These are phyloP conservation scores for Sporothrix schenckii DNA, from an alignment of 2,329 filamentous ascomycete genomes.

Conservation along the genomic window DNA sequence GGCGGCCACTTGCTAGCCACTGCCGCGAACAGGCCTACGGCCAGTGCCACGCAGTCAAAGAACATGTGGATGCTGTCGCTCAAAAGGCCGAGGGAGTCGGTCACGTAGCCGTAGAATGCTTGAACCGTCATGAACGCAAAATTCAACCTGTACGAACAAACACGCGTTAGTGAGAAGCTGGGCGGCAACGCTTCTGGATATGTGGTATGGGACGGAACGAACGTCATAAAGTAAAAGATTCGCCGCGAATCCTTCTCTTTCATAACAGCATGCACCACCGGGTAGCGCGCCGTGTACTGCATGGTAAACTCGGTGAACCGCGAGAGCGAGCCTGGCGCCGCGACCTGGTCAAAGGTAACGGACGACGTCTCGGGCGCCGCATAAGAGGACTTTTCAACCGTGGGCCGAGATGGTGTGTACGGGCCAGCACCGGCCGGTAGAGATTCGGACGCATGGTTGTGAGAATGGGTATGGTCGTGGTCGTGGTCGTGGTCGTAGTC, in stretches of 20 bases:
- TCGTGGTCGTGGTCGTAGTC: conserved; percentile 34
- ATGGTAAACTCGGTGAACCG: conserved; percentile 73
- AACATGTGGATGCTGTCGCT: conserved; percentile 99
- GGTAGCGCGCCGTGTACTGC: conserved; percentile 68
- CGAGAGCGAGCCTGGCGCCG: conserved; percentile 58
- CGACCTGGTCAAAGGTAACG: conserved; percentile 41
- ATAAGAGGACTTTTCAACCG: conserved; percentile 42
- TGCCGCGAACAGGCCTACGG: conserved; percentile 85
- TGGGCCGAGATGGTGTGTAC: conserved; percentile 41
- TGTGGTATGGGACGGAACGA: conserved; percentile 43
- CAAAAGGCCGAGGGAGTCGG: conserved; percentile 89
- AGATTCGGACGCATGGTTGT: conserved; percentile 37
- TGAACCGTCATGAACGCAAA: conserved; percentile 94
- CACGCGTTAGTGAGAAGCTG: background rate
- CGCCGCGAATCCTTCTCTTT: conserved; percentile 89
- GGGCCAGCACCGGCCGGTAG: conserved; percentile 42
- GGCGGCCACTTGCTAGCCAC: conserved; percentile 97
- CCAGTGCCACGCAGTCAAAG: conserved; percentile 91
- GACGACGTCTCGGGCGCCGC: conserved; percentile 40
- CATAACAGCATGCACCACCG: conserved; percentile 81
- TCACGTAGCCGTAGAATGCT: conserved; percentile 89
- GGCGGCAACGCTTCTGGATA: too few species aligned
- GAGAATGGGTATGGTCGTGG: conserved; percentile 36
- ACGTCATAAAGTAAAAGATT: conserved; percentile 97
- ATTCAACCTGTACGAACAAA: conserved; percentile 67